Evolutionary conservation across 441 rosid genomes (phyloP).

Genomic region (Isatis lusitanica): DNA sequence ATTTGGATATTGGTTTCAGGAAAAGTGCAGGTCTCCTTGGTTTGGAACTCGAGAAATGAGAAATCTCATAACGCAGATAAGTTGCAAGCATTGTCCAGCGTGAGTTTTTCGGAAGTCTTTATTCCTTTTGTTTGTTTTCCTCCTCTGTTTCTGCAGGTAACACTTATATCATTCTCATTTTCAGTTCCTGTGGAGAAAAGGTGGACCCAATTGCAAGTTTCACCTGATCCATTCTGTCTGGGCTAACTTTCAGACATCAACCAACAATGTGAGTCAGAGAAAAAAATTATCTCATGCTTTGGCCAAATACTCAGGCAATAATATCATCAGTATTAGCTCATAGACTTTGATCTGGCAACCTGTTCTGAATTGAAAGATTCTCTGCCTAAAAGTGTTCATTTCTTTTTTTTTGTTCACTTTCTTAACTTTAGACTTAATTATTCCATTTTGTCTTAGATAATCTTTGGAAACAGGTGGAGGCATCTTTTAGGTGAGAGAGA

Average conservation of each 20-base stretch:
- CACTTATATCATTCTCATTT: constrained; percentile 10
- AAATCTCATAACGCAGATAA: constrained; percentile 59
- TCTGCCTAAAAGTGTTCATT: constrained; percentile 3
- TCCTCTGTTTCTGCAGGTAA: neutral
- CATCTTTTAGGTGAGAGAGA: constrained; percentile 90
- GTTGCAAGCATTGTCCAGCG: constrained; percentile 72
- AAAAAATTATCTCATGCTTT: constrained; percentile 13
- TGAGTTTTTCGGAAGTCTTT: constrained; percentile 38
- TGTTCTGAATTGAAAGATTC: neutral
- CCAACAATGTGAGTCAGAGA: constrained; percentile 70
- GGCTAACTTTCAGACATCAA: constrained; percentile 97
- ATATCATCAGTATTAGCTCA: neutral
- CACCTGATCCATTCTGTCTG: constrained; percentile 81
- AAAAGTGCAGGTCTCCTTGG: constrained; percentile 79
- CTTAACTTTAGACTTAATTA: constrained; percentile 5
- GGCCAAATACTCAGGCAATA: neutral
- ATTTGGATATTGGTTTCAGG: constrained; percentile 47
- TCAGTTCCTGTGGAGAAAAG: constrained; percentile 87
- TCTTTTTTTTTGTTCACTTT: neutral
- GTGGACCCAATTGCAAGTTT: constrained; percentile 64
- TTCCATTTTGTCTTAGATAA: constrained; percentile 52
- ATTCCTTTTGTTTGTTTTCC: neutral
- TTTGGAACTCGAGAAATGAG: constrained; percentile 96
- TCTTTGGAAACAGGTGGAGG: constrained; percentile 95
- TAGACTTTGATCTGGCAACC: neutral